Base-by-base conservation (phyloP, 805 yeast genomes). In the Ogataea minuta region DNA sequence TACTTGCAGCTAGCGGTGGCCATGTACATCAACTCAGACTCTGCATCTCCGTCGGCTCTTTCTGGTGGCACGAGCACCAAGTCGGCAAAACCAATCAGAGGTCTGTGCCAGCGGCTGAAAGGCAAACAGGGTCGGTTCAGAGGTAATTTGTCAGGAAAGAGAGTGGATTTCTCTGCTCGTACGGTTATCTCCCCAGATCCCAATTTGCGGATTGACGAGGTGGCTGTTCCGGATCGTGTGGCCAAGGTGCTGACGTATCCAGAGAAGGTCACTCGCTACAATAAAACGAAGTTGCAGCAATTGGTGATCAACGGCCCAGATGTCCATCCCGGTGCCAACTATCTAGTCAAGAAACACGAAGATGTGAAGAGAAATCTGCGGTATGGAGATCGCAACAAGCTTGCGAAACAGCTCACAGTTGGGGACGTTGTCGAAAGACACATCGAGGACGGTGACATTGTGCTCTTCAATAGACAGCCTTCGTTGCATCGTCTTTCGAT, bases 131-230 rank as follows among this genome's bases (percentile, higher is more conserved):
- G 99, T 57, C 83, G 99, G 60, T 95, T 93, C 69, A 78, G 99
- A 72, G 99, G 99, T 51, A 93, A 93, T 59, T 68, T 93, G 53
- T 89, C 97, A 1, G 99, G 99, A 64, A 93, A 93, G 65, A 85
- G 99, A 71, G 99, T 93, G 17, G 99, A 93, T 64, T 93, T 93
- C 60, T 89, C 97, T 0, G 99, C 95, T 35, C 79, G 99, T 70
- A 93, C 99, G 0, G 99, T 93, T 52, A 93, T 93, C 57, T 91
- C 98, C 2, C 99, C 99, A 2, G 99, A 93, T 69, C 99, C 99
- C 25, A 93, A 93, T 60, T 69, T 93, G 53, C 73, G 84, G 20
- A 87, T 93, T 47, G 98, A 93, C 64, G 96, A 93, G 65, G 99
- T 93, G 28, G 99, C 99, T 1, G 98, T 93, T 17, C 99, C 99